A percentile compares a stretch with the other conserved stretches of the same genome.
Conservation (phyloP, 257 asterid species). For the Prunella vulgaris region DNA sequence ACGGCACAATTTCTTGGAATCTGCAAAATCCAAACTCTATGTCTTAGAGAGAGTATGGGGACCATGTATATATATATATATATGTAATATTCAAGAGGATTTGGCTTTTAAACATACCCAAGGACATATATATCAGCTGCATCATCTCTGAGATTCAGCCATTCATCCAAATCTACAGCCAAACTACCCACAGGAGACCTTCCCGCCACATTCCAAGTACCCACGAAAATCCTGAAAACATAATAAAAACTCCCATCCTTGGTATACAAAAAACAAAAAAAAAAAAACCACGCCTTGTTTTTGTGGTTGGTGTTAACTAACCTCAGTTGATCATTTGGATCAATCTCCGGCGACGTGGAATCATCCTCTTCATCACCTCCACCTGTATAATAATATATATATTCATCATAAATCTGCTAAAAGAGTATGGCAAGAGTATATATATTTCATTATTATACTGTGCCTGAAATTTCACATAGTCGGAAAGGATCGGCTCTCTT, state of each 20-base stretch:
- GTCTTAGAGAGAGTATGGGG: not conserved
- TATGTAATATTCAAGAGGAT: not conserved
- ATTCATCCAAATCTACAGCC: constrained; percentile 79
- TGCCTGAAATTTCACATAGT: constrained; percentile 46
- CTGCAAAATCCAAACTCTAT: constrained; percentile 34
- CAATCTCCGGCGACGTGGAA: constrained; percentile 30
- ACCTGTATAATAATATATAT: constrained; percentile 27
- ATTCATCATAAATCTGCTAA: not conserved
- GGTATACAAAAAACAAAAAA: not conserved
- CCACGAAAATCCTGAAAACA: constrained; percentile 67
- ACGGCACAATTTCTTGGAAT: constrained; percentile 90
- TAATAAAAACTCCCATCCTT: constrained; percentile 3
- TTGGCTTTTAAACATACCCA: constrained; percentile 55
- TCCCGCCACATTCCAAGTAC: constrained; percentile 97
- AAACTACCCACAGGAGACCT: constrained; percentile 76
- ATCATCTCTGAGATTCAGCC: constrained; percentile 80
- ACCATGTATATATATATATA: not conserved
- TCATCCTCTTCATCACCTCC: constrained; percentile 44
- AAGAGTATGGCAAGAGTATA: not conserved
- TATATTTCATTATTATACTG: not conserved
- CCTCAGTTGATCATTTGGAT: constrained; percentile 51
- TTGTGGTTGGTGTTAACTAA: constrained; percentile 17
- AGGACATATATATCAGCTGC: constrained; percentile 85
- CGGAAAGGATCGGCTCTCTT: constrained; percentile 47
- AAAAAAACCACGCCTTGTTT: not conserved